Percentiles rank a stretch among this genome's conserved stretches.
Evolutionary conservation across 2,329 filamentous ascomycete genomes (phyloP).

Genomic region (Cladosporium sphaerospermum): DNA sequence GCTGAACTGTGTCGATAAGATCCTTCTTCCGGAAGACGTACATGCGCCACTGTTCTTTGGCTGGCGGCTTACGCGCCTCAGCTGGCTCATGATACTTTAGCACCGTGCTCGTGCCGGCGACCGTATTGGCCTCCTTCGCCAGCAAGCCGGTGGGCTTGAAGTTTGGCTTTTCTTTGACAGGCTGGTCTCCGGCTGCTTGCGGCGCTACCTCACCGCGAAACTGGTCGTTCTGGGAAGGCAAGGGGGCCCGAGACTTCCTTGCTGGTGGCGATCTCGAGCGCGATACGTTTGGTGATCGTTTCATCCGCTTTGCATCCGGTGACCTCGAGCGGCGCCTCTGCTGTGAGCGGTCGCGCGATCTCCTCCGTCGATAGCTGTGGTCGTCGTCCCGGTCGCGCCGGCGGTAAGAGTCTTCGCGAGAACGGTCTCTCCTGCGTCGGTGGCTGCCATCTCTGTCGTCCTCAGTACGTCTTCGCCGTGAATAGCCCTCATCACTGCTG

Average conservation of each 20-base stretch:
- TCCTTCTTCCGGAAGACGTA: conserved; percentile 83
- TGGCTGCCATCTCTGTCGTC: conserved; percentile 11
- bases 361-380: conserved; percentile 19
- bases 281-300: conserved; percentile 24
- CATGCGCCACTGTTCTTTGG: conserved; percentile 75
- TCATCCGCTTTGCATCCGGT: conserved; percentile 29
- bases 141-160: conserved; percentile 73
- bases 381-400: conserved; percentile 13
- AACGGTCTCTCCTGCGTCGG: neutral
- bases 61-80: conserved; percentile 80
- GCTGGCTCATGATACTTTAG: conserved; percentile 95
- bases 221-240: conserved; percentile 42
- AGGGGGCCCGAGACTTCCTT: conserved; percentile 36
- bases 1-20: conserved; percentile 72
- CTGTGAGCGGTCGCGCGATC: conserved; percentile 20
- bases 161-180: conserved; percentile 80
- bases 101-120: conserved; percentile 67
- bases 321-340: conserved; percentile 23
- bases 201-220: conserved; percentile 30
- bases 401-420: conserved; percentile 2
- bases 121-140: conserved; percentile 80
- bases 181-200: conserved; percentile 16
- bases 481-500: conserved; percentile 6
- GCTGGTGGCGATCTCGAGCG: conserved; percentile 28
- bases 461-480: neutral